Base-by-base conservation (phyloP, 257 asterid species). In the Plantago elongata region DNA sequence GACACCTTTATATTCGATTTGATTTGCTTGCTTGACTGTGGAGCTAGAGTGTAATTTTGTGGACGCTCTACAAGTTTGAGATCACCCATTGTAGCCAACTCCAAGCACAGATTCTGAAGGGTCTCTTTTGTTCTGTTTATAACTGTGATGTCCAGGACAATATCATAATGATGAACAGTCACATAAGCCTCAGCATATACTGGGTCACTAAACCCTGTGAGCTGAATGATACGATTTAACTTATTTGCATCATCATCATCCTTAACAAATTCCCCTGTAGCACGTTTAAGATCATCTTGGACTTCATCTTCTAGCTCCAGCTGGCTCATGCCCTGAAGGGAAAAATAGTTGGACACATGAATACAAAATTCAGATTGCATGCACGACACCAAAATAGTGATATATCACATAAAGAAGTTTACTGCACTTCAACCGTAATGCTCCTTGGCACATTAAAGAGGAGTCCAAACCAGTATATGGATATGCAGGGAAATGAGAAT, bases 51-150 rank as follows among this genome's bases (percentile, higher is more conserved):
- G 64, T 90, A 87, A 70, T 90, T 90, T 80, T 90, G 97, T 2
- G 96, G 97, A 15, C 96, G 95, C 72, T 90, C 97, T 30, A 90
- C 97, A 40, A 90, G 93, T 83, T 90, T 90, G 59, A 90, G 96
- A 81, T 90, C 97, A 55, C 97, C 97, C 97, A 90, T 87, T 29
- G 97, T 90, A 9, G 97, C 97, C 75, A 90, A 74, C 79, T 90
- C 97, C 79, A 90, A 74, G 74, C 97, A 90, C 72, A 90, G 65
- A 79, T 90, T 90, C 75, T 90, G 97, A 60, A 90, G 97, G 69
- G 97, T 90, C 75, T 87, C 96, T 72, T 87, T 90, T n/a, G 97
- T 90, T 77, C 96, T 77, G 71, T 90, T 90, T 57, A 85, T 90
- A 45, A 90, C 75, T 12, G 97, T 87, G 60, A 90, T 96, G 68